Percentiles rank a stretch among this genome's conserved stretches.
phyloP scores from a whole-genome alignment of 2,329 filamentous ascomycete genomes.

The Colletotrichum truncatum region DNA sequence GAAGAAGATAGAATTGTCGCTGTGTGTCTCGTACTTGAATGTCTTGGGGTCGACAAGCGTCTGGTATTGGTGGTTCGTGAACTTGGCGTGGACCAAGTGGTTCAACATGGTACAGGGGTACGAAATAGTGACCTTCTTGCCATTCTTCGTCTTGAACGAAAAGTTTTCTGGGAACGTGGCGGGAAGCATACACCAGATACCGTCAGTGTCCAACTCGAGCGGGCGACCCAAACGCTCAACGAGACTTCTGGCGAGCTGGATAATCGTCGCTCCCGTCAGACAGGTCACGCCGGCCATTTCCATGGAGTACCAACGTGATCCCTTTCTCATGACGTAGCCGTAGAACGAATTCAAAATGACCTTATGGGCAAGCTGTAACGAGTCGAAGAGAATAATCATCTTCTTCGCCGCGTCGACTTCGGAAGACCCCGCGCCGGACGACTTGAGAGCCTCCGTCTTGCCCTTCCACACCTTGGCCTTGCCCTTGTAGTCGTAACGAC shows the following conservation, averaged over 20 bases:
- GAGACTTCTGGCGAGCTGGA: conserved; percentile 92
- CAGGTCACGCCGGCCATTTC: conserved; percentile 99
- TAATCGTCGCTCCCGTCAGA: conserved; percentile 94
- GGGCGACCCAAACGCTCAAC: conserved; percentile 94
- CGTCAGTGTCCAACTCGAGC: conserved; percentile 94
- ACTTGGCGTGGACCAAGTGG: conserved; percentile 91
- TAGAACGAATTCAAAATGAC: conserved; percentile 99
- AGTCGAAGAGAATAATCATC: conserved; percentile 97
- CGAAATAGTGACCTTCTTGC: conserved; percentile 95
- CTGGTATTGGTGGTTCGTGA: conserved; percentile 98
- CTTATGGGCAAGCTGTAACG: conserved; percentile 95
- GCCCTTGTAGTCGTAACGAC: conserved; percentile 97
- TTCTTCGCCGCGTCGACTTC: conserved; percentile 97
- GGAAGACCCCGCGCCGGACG: conserved; percentile 75
- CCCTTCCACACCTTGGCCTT: conserved; percentile 99
- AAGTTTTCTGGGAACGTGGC: conserved; percentile 98
- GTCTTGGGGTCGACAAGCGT: conserved; percentile 81
- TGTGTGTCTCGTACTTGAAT: conserved; percentile 95
- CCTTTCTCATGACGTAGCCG: conserved; percentile 99
- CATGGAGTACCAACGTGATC: conserved; percentile 98
- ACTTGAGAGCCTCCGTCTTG: conserved; percentile 88
- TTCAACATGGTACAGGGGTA: conserved; percentile 99
- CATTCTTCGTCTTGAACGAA: conserved; percentile 90
- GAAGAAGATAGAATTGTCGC: conserved; percentile 99
- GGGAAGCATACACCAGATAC: conserved; percentile 99